A percentile compares a stretch with the other conserved stretches of the same genome.
phyloP scores from a whole-genome alignment of 192 early-diverging fungal genomes.

The Entomortierella lignicola region DNA sequence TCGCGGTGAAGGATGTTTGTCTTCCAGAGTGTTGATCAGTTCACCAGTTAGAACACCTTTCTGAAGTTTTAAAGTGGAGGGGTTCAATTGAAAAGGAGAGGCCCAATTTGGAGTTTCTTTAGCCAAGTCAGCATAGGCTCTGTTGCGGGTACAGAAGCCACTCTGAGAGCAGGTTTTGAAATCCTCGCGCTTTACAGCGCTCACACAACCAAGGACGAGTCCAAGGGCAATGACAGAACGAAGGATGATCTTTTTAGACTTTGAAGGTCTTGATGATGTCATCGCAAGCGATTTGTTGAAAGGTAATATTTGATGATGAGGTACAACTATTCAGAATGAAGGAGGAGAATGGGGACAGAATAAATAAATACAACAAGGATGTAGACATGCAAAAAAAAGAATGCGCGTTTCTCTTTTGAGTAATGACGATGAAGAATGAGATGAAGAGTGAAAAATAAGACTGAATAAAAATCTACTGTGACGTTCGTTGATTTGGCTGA shows the following conservation, averaged over 20 bases:
- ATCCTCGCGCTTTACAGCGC: constrained; percentile 81
- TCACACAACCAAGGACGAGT: constrained; percentile 22
- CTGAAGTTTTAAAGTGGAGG: constrained; percentile 67
- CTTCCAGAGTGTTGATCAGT: constrained; percentile 63
- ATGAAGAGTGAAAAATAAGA: background rate
- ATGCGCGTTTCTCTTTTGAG: background rate
- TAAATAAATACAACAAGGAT: background rate
- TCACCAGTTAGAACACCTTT: constrained; percentile 65
- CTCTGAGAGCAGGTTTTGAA: constrained; percentile 92
- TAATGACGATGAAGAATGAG: background rate
- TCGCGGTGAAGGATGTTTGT: constrained; percentile 8
- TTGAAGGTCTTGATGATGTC: constrained; percentile 5
- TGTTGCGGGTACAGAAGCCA: constrained; percentile 90
- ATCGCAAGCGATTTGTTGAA: too few species aligned
- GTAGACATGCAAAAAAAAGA: background rate
- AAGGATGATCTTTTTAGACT: constrained; percentile 21
- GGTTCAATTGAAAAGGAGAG: constrained; percentile 74
- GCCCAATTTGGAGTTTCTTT: constrained; percentile 37
- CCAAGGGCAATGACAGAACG: constrained; percentile 45
- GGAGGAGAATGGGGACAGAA: too few species aligned
- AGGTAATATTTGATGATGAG: too few species aligned
- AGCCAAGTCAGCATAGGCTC: constrained; percentile 78
- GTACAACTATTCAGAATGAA: too few species aligned
- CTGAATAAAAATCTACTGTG: background rate
- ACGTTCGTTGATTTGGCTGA: too few species aligned